Percentiles rank a stretch among this genome's conserved stretches.
phyloP scores from a whole-genome alignment of 2,329 filamentous ascomycete genomes.

The Periconia macrospinosa region DNA sequence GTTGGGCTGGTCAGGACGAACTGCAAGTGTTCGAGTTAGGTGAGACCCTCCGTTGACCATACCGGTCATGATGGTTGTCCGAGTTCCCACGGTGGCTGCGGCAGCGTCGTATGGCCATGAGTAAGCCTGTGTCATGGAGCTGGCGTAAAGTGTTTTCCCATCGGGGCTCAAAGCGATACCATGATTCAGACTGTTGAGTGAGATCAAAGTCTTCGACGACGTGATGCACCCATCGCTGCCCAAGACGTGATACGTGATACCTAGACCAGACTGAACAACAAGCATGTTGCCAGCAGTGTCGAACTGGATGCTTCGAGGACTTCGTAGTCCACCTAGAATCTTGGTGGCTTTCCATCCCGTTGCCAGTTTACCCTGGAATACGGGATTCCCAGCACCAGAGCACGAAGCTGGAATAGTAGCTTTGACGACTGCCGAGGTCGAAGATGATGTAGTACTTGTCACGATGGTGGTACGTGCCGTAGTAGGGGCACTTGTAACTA shows the following conservation, averaged over 20 bases:
- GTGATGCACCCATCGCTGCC: slow-evolving; percentile 31
- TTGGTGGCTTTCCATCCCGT: slow-evolving; percentile 39
- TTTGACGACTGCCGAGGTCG: slow-evolving; percentile 14
- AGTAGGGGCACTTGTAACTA: slow-evolving; percentile 14
- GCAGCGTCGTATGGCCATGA: slow-evolving; percentile 65
- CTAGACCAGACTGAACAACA: slow-evolving; percentile 37
- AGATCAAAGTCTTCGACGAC: slow-evolving; percentile 34
- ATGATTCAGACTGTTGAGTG: slow-evolving; percentile 50
- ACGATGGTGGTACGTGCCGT: slow-evolving; percentile 21
- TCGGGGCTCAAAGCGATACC: slow-evolving; percentile 52
- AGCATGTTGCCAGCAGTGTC: slow-evolving; percentile 38
- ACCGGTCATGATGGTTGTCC: slow-evolving; percentile 64
- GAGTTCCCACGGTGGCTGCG: slow-evolving; percentile 49
- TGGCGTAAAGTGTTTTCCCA: slow-evolving; percentile 56
- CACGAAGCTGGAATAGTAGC: slow-evolving; percentile 35
- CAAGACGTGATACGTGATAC: slow-evolving; percentile 35
- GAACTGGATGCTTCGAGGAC: slow-evolving; percentile 35
- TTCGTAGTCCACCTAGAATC: slow-evolving; percentile 31
- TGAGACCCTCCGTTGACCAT: slow-evolving; percentile 57
- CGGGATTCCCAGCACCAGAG: slow-evolving; percentile 27
- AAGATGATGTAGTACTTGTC: slow-evolving; percentile 21
- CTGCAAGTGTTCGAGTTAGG: slow-evolving; percentile 66
- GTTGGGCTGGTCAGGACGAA: slow-evolving; percentile 58
- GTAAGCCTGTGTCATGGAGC: slow-evolving; percentile 60
- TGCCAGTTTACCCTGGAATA: slow-evolving; percentile 26